A percentile compares a stretch with the other conserved stretches of the same genome.
phyloP scores from a whole-genome alignment of 2,329 filamentous ascomycete species.

The Rasamsonia emersonii region DNA sequence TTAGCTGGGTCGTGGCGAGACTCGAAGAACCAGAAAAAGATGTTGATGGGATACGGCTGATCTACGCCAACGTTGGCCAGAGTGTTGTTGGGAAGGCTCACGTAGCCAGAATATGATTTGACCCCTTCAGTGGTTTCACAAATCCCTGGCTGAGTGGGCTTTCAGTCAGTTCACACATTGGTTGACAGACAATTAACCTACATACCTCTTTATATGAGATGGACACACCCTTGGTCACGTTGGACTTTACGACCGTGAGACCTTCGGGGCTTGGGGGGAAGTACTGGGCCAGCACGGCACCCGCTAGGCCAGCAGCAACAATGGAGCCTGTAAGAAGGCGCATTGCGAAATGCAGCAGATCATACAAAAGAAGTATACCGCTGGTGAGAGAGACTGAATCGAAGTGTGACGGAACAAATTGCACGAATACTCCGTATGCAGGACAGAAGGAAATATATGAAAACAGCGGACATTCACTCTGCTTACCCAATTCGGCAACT shows the following conservation, averaged over 20 bases:
- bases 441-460: too few species aligned
- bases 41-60: conserved; percentile 52
- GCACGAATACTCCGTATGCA: too few species aligned
- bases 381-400: too few species aligned
- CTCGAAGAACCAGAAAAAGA: conserved; percentile 60
- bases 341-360: too few species aligned
- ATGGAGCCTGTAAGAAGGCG: too few species aligned
- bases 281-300: conserved; percentile 20
- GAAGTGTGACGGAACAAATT: too few species aligned
- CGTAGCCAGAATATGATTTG: conserved; percentile 52
- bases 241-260: conserved; percentile 34
- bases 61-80: conserved; percentile 29
- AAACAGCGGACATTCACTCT: too few species aligned
- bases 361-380: too few species aligned
- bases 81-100: conserved; percentile 45
- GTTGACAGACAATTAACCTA: not conserved
- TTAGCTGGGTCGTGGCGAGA: conserved; percentile 36
- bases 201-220: conserved; percentile 41
- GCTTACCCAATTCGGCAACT: too few species aligned
- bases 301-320: conserved; percentile 12
- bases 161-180: not conserved
- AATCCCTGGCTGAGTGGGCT: conserved; percentile 31
- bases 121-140: conserved; percentile 51
- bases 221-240: conserved; percentile 33
- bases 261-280: conserved; percentile 35